Conservation (phyloP, 331 rosid genomes). For the Telfairia occidentalis region DNA sequence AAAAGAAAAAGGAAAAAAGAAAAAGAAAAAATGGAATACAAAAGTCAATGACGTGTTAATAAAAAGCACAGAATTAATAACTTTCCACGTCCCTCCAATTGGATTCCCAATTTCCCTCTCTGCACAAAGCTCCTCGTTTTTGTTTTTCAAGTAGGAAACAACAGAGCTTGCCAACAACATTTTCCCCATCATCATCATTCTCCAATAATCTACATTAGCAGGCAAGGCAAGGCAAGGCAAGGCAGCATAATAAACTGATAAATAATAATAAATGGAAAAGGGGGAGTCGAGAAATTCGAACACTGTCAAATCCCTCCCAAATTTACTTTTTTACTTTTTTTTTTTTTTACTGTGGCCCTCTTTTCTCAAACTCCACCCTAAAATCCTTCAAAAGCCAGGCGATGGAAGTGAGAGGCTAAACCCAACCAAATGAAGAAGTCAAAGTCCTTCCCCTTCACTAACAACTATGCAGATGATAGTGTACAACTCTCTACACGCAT, state of each 20-base stretch:
- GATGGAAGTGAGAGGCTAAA: conserved; percentile 12
- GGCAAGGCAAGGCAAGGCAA: neutral
- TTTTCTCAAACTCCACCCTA: conserved; percentile 10
- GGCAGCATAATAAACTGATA: conserved; percentile 7
- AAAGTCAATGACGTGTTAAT: conserved; percentile 10
- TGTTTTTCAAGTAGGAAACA: neutral
- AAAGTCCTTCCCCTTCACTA: conserved; percentile 4
- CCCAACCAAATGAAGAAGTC: conserved; percentile 1
- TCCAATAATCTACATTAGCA: conserved; percentile 13
- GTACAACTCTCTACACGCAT: conserved; percentile 12
- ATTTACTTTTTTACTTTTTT: neutral
- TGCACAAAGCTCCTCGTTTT: neutral
- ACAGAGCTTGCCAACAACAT: neutral
- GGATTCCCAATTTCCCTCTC: conserved; percentile 1
- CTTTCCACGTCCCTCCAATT: neutral
- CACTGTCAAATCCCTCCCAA: conserved; percentile 11
- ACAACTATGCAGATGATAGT: conserved; percentile 14
- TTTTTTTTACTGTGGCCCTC: conserved; percentile 7
- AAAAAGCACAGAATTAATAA: conserved; percentile 5
- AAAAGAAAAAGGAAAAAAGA: neutral
- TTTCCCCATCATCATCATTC: neutral
- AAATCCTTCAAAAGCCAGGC: conserved; percentile 11
- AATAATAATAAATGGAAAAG: conserved; percentile 1
- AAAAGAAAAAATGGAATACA: neutral
- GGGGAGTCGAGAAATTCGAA: conserved; percentile 6